phyloP scores from a whole-genome alignment of 2,329 filamentous ascomycete genomes.

The Cadophora malorum region DNA sequence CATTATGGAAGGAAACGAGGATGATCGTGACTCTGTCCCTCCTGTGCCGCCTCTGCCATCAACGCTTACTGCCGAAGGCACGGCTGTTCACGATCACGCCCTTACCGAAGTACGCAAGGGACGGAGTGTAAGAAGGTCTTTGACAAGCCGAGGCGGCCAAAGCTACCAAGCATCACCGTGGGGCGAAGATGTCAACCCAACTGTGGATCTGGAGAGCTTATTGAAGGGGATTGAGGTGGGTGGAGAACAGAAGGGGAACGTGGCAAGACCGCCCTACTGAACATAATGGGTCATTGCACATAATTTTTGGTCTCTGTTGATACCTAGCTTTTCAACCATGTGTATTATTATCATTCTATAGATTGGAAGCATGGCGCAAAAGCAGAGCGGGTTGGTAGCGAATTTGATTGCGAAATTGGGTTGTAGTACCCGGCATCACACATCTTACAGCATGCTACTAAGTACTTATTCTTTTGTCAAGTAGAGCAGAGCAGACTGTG shows the following conservation, averaged over 20 bases:
- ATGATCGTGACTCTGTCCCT: conserved; percentile 39
- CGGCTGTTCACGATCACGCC: conserved; percentile 38
- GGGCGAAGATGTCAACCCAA: conserved; percentile 35
- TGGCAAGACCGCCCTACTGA: conserved; percentile 44
- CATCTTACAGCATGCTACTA: neutral
- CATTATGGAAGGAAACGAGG: conserved; percentile 29
- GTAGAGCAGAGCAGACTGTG: neutral
- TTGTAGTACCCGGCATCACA: neutral
- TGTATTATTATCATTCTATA: conserved; percentile 30
- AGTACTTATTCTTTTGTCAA: neutral
- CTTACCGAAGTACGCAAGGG: conserved; percentile 34
- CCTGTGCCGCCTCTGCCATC: conserved; percentile 44
- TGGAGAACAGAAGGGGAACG: conserved; percentile 36
- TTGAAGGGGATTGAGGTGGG: conserved; percentile 43
- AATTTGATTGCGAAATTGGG: conserved; percentile 13
- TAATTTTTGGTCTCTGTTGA: conserved; percentile 19
- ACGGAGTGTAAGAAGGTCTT: conserved; percentile 32
- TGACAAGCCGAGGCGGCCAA: conserved; percentile 32
- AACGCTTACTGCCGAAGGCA: conserved; percentile 34
- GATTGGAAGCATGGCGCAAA: conserved; percentile 23
- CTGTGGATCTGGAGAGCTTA: conserved; percentile 41
- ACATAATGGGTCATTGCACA: conserved; percentile 29
- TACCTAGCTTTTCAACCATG: conserved; percentile 21
- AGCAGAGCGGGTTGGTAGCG: conserved; percentile 12
- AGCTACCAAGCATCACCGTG: conserved; percentile 35